Evolutionary conservation across 2,329 filamentous ascomycete genomes (phyloP).

Genomic region (Botrytis deweyae): DNA sequence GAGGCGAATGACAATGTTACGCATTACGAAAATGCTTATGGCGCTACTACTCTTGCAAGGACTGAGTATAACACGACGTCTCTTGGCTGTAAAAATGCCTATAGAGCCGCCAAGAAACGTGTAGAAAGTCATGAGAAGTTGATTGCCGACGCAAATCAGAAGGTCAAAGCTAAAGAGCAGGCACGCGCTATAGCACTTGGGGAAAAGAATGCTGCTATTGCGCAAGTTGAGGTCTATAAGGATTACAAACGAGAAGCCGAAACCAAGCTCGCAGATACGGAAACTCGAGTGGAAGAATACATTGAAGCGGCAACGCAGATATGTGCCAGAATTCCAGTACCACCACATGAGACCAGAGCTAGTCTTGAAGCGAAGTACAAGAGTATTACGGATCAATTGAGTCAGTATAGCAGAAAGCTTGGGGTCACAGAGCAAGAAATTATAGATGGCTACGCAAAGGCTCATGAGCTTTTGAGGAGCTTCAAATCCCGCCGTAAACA

Average conservation of each 20-base stretch:
- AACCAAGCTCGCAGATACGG: constrained; percentile 49
- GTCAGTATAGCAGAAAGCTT: constrained; percentile 53
- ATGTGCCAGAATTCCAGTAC: constrained; percentile 59
- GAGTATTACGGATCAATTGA: constrained; percentile 58
- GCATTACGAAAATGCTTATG: constrained; percentile 56
- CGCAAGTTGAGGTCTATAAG: constrained; percentile 50
- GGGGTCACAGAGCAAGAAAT: constrained; percentile 68
- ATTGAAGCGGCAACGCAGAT: constrained; percentile 54
- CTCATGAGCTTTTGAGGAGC: constrained; percentile 44
- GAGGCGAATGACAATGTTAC: constrained; percentile 48
- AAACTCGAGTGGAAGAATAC: constrained; percentile 52
- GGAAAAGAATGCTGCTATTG: constrained; percentile 62
- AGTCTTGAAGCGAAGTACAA: constrained; percentile 56
- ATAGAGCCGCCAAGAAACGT: constrained; percentile 43
- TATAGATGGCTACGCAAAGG: constrained; percentile 46
- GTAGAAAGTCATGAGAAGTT: constrained; percentile 43
- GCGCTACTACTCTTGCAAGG: constrained; percentile 51
- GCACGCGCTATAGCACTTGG: constrained; percentile 54
- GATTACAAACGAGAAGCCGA: constrained; percentile 48
- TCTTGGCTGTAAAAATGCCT: constrained; percentile 39
- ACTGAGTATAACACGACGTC: constrained; percentile 47
- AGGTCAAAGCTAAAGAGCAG: constrained; percentile 49
- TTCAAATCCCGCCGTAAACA: constrained; percentile 48
- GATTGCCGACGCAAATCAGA: constrained; percentile 56
- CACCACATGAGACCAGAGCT: constrained; percentile 60